Evolutionary conservation across 176 grass and related monocot species (phyloP).

Genomic region (Bromus sterilis): DNA sequence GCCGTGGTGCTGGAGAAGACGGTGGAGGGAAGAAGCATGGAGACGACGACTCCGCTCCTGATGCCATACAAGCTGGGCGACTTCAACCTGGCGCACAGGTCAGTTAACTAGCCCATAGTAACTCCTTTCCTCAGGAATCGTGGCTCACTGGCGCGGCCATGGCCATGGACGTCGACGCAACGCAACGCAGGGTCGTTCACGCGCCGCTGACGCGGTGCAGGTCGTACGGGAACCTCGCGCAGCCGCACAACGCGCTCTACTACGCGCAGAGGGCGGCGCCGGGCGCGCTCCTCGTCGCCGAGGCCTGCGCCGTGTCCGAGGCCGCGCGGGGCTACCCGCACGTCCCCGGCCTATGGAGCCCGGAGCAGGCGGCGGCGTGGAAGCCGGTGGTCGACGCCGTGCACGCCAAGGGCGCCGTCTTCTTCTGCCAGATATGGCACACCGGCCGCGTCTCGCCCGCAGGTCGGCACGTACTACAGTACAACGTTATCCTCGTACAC

Average conservation of each 20-base stretch:
- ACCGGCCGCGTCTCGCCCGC: background rate
- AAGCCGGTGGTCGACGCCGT: background rate
- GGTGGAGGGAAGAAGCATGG: background rate
- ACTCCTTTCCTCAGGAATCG: too few relatives aligned
- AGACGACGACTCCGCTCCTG: conserved; percentile 8
- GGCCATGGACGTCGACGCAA: too few relatives aligned
- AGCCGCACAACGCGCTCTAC: background rate
- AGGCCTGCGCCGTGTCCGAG: background rate
- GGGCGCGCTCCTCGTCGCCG: background rate
- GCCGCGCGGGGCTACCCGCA: background rate
- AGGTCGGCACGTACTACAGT: background rate
- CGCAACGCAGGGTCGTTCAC: too few relatives aligned
- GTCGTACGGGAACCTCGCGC: background rate
- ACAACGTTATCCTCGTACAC: background rate
- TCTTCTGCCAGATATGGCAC: background rate
- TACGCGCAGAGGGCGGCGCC: background rate
- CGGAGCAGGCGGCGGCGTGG: background rate
- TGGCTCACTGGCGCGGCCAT: too few relatives aligned
- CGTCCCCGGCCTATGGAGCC: background rate
- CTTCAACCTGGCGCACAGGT: conserved; percentile 42
- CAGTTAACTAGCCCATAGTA: background rate
- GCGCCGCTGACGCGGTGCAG: background rate
- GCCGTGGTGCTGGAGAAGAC: background rate
- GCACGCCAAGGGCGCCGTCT: background rate
- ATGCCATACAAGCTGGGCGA: conserved; percentile 19